Evolutionary conservation across 495 filamentous ascomycete genomes (phyloP).

Genomic region (Astrothelium macrocarpum): DNA sequence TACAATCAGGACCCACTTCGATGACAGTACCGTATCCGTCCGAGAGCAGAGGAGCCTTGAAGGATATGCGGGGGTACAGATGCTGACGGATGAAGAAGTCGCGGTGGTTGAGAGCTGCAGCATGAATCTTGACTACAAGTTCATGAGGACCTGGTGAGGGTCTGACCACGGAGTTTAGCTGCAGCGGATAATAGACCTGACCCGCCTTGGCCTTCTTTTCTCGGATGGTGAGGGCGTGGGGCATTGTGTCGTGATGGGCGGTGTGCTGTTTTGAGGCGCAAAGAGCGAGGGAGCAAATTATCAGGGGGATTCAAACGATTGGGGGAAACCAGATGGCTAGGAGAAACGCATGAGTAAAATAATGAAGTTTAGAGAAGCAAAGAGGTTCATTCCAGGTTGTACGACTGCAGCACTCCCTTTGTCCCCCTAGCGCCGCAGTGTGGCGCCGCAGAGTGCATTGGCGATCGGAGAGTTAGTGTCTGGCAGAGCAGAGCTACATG

Average conservation of each 20-base stretch:
- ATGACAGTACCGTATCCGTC: constrained; percentile 69
- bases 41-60: constrained; percentile 61
- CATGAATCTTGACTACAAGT: constrained; percentile 58
- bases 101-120: constrained; percentile 80
- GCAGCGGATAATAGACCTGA: constrained; percentile 67
- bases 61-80: constrained; percentile 75
- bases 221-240: constrained; percentile 45
- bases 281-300: background rate
- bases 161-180: constrained; percentile 21
- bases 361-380: background rate
- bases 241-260: constrained; percentile 35
- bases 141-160: constrained; percentile 55
- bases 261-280: background rate
- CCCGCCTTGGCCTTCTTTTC: constrained; percentile 67
- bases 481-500: no score
- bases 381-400: background rate
- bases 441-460: no score
- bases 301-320: background rate
- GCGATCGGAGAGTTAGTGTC: no score
- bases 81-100: constrained; percentile 87
- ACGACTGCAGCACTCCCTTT: background rate
- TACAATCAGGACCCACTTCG: constrained; percentile 44
- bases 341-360: background rate
- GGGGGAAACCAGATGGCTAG: background rate
- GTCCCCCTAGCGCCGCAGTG: background rate